Evolutionary conservation across 805 yeast genomes (phyloP).

Genomic region (Clavispora phyllophila): DNA sequence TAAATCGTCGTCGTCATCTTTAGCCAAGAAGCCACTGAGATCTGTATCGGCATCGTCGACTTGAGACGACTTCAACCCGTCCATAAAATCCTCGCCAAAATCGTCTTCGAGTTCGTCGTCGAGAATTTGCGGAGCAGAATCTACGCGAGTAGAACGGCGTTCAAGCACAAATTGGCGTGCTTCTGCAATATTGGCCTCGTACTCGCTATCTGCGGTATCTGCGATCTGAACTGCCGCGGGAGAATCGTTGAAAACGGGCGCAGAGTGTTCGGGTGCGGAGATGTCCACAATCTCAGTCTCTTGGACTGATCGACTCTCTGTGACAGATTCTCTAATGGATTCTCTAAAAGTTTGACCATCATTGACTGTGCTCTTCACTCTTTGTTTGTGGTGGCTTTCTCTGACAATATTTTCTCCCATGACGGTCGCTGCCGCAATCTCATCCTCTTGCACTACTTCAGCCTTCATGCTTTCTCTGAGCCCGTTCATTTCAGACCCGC

Average conservation of each 20-base stretch:
- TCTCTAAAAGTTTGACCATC: too few species aligned
- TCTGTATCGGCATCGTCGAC: constrained; percentile 13
- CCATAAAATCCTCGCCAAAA: constrained; percentile 15
- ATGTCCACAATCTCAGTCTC: background rate
- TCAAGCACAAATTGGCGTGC: constrained; percentile 14
- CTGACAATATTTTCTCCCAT: too few species aligned
- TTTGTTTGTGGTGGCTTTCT: too few species aligned
- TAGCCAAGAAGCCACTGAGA: constrained; percentile 16
- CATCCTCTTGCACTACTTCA: too few species aligned
- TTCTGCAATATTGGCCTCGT: constrained; percentile 12
- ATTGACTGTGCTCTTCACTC: too few species aligned
- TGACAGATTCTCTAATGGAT: background rate
- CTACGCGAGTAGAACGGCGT: background rate
- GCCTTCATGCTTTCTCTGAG: too few species aligned
- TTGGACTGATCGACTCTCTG: background rate
- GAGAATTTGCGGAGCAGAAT: background rate
- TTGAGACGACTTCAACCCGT: constrained; percentile 14
- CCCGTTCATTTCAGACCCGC: too few species aligned
- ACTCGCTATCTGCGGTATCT: constrained; percentile 3
- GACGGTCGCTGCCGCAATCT: too few species aligned
- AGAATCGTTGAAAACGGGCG: too few species aligned
- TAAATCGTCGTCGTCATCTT: constrained; percentile 10
- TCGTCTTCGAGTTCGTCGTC: constrained; percentile 15
- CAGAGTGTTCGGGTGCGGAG: too few species aligned
- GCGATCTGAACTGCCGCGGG: background rate